Evolutionary conservation across 169 alveolate species (phyloP).

Genomic region (Plasmodium coatneyi): DNA sequence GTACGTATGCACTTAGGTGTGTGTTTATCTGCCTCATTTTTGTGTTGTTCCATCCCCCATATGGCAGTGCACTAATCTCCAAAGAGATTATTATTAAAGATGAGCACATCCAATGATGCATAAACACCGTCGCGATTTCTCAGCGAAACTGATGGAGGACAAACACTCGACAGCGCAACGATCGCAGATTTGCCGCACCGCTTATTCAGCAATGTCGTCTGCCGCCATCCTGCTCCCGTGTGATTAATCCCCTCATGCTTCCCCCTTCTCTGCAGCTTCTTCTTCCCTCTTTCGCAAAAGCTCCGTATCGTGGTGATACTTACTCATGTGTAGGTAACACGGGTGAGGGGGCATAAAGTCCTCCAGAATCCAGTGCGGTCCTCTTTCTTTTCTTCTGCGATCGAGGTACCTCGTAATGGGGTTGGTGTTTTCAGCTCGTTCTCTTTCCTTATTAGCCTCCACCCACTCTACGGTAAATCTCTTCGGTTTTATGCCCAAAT

Average conservation of each 20-base stretch:
- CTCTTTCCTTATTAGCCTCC: constrained; percentile 90
- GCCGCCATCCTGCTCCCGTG: not conserved
- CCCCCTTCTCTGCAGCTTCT: constrained; percentile 65
- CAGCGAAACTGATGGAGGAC: not conserved
- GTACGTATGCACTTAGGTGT: not conserved
- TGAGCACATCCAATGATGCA: not conserved
- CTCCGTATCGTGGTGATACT: constrained; percentile 87
- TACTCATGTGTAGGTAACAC: constrained; percentile 81
- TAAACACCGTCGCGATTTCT: not conserved
- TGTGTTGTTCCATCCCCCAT: not conserved
- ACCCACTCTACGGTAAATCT: constrained; percentile 91
- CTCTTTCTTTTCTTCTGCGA: constrained; percentile 91
- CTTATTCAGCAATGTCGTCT: not conserved
- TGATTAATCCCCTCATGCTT: constrained; percentile 3
- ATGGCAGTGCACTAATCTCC: not conserved
- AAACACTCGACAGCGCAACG: not conserved
- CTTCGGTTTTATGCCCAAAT: constrained; percentile 89
- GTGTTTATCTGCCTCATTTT: not conserved
- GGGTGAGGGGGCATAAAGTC: constrained; percentile 90
- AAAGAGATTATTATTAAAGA: not conserved
- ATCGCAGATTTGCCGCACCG: not conserved
- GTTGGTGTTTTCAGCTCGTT: constrained; percentile 90
- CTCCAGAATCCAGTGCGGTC: constrained; percentile 89
- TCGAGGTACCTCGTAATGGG: constrained; percentile 90
- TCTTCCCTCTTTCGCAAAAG: constrained; percentile 71